Base-by-base conservation (phyloP, 257 asterid genomes). In the Fraxinus pennsylvanica region DNA sequence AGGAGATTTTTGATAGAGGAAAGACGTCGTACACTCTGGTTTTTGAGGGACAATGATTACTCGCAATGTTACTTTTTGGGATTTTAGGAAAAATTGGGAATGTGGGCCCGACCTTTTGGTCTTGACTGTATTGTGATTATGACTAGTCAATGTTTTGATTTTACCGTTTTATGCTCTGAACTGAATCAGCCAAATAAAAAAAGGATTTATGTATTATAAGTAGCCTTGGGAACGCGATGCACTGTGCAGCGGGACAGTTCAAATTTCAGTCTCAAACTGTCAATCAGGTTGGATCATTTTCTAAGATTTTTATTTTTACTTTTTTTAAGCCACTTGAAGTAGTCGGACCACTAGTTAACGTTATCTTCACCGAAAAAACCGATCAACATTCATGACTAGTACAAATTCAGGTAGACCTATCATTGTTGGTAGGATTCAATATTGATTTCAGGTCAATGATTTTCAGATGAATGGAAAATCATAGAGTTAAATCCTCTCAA, bases 71-170 rank as follows among this genome's bases (percentile, higher is more conserved):
- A 66, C 22, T 78, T 73, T 59, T 75, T 14, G 81, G 76, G 41
- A 80, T 61, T 82, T 50, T 45, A 13, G 33, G 68, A 78, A 75
- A 54, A 19, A 5, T 72, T 81, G 81, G 86, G 76, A 57, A 15
- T 33, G 78, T 61, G 82, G 83, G 76, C 78, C 82, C n/a, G 45
- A 0, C 17, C 74, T 27, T 80, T 73, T 76, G 38, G 77, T 74
- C 76, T 80, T 67, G 82, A 83, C 78, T 75, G 81, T 74, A 35
- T 73, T 10, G 66, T n/a, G 13, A 19, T 67, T 38, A 69, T 68
- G 81, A 83, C 84, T 79, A 45, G 84, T 83, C 84, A 79, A 83
- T 78, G 22, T 50, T 78, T 19, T 2, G 32, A 13, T 22, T 27
- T 45, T 35, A 22, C n/a, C 22, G 35, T 43, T 4, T 69, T 6